Evolutionary conservation across 805 yeast species (phyloP).

Genomic region (Candida quercuum): DNA sequence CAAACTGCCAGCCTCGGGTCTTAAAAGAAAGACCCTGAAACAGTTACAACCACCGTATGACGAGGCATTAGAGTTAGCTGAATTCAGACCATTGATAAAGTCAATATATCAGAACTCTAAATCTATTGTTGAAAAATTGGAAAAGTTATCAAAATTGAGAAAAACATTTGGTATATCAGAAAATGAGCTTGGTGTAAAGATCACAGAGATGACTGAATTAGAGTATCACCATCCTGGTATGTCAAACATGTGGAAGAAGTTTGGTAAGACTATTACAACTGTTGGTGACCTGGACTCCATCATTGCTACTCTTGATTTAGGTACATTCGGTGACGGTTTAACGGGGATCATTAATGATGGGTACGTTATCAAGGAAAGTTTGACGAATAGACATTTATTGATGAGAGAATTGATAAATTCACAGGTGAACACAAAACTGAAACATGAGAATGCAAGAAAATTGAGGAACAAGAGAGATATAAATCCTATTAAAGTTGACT

Average conservation of each 20-base stretch:
- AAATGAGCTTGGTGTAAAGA: constrained; percentile 42
- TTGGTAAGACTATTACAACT: constrained; percentile 61
- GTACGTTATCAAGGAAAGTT: constrained; percentile 83
- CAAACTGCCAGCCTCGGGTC: constrained; percentile 72
- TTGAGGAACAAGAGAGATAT: constrained; percentile 68
- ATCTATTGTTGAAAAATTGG: constrained; percentile 49
- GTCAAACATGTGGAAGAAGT: constrained; percentile 71
- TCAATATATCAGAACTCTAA: constrained; percentile 56
- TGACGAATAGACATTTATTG: constrained; percentile 85
- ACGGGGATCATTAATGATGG: constrained; percentile 65
- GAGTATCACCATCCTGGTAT: constrained; percentile 65
- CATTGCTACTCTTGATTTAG: constrained; percentile 65
- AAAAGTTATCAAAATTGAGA: constrained; percentile 42
- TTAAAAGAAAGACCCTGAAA: constrained; percentile 83
- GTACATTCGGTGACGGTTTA: constrained; percentile 72
- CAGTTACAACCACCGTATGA: constrained; percentile 92
- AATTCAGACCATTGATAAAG: constrained; percentile 83
- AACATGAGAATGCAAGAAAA: constrained; percentile 66
- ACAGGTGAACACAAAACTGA: constrained; percentile 63
- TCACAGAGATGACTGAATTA: constrained; percentile 32
- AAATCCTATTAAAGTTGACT: constrained; percentile 86
- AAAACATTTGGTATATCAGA: constrained; percentile 49
- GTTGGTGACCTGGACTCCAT: constrained; percentile 75
- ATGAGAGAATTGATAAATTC: constrained; percentile 87
- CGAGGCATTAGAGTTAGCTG: constrained; percentile 73